Evolutionary conservation across 345 rosid species (phyloP).

Genomic region (Raphanus raphanistrum): DNA sequence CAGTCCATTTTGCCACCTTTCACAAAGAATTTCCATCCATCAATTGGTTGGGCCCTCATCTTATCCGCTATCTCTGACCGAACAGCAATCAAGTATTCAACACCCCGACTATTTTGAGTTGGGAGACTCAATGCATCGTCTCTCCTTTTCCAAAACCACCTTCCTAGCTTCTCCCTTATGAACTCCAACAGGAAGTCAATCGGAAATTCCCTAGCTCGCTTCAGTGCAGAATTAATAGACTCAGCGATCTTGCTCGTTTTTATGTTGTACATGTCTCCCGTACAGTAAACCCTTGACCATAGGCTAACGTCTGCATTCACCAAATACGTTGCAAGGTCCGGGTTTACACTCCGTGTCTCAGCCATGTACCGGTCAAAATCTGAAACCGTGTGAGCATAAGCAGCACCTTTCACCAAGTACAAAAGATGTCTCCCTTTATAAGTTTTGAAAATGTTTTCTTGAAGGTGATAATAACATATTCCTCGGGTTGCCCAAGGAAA

Average conservation of each 20-base stretch:
- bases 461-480: not conserved
- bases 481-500: not conserved
- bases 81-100: too few relatives aligned
- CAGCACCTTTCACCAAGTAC: not conserved
- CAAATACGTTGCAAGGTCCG: not conserved
- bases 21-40: too few relatives aligned
- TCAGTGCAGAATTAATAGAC: not conserved
- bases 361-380: not conserved
- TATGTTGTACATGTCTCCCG: not conserved
- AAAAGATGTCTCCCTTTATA: not conserved
- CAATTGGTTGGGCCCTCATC: too few relatives aligned
- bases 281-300: not conserved
- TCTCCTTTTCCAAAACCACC: not conserved
- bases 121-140: not conserved
- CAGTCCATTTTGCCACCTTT: too few relatives aligned
- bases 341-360: not conserved
- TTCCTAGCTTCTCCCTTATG: not conserved
- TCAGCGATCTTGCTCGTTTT: not conserved
- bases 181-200: not conserved
- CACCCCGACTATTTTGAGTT: too few relatives aligned
- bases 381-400: not conserved
- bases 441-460: not conserved
- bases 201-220: not conserved
- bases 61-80: too few relatives aligned
- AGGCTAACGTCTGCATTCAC: not conserved